Evolutionary conservation across 2,329 filamentous ascomycete species (phyloP), one percentile per base, ranked within the genome.

Genomic region (Cladosporium sp.): DNA sequence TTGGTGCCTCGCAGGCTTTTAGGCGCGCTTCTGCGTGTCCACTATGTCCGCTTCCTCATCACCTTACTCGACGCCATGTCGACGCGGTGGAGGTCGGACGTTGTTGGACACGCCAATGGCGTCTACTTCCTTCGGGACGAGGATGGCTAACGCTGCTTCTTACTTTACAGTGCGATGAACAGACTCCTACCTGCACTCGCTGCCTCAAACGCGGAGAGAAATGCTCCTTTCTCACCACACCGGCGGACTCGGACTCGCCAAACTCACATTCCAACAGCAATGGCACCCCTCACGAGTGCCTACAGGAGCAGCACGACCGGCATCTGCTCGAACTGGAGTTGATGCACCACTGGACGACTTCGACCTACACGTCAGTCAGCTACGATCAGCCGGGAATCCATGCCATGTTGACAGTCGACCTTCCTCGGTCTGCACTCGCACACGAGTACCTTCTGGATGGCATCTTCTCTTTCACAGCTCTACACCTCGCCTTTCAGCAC

Each of bases 261-360:
- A 22, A 16, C 36, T 48, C 43, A 16, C 43, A 38, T 9, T 46
- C 45, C 5, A 38, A 38, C 43, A 32, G 33, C 35, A 32, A 48
- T 33, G 29, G 45, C 45, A 48, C 45, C 18, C 45, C 45, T 40
- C 45, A 40, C 3, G 45, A 48, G 11, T 48, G 45, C 18, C 29
- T 18, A 11, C 20, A 36, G 2, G 45, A 48, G 36, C 45, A 48
- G 18, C 45, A 48, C 39, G 16, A 16, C 16, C 45, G 45, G 7
- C 45, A 58, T 29, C 22, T 53, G 32, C 55, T 53, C 40, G 55
- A 60, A 32, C 49, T 60, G 18, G 56, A 56, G 48, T 49, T 60
- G 18, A 56, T 60, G 51, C 56, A 60, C 20, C 56, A 59, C 7
- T 60, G 54, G 38, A 45, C 46, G 12, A 55, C 57, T 6, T 52